phyloP scores from a whole-genome alignment of 352 stramenopile genomes.

The Phytophthora meadii region DNA sequence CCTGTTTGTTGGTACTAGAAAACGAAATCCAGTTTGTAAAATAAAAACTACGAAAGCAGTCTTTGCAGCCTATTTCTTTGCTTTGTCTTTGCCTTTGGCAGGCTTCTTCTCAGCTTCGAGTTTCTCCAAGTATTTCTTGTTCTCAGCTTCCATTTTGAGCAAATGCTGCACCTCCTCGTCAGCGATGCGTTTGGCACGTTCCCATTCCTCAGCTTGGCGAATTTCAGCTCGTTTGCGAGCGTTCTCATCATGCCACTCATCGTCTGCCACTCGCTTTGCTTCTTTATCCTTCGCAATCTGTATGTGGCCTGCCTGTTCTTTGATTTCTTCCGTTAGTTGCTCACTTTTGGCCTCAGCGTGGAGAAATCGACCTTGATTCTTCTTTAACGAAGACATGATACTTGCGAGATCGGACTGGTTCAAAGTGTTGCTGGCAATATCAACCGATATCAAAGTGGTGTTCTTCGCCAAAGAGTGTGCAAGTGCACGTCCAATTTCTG shows the following conservation, averaged over 20 bases:
- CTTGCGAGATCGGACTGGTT: conserved; percentile 53
- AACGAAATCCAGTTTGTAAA: too few species aligned
- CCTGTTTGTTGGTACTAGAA: too few species aligned
- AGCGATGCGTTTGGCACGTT: conserved; percentile 42
- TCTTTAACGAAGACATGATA: conserved; percentile 46
- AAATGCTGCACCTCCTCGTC: conserved; percentile 57
- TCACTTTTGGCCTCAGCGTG: conserved; percentile 38
- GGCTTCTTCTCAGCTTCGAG: conserved; percentile 53
- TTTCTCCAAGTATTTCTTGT: conserved; percentile 60
- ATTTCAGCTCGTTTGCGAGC: conserved; percentile 53
- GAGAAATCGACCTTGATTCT: conserved; percentile 50
- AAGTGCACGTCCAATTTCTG: conserved; percentile 55
- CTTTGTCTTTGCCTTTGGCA: conserved; percentile 60
- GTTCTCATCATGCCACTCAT: conserved; percentile 63
- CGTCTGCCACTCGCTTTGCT: conserved; percentile 50
- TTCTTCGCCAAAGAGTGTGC: conserved; percentile 59
- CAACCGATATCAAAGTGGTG: conserved; percentile 52
- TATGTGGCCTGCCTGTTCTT: conserved; percentile 36
- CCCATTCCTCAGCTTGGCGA: conserved; percentile 59
- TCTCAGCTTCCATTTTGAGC: conserved; percentile 58
- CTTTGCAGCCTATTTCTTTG: conserved; percentile 33
- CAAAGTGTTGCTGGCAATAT: conserved; percentile 58
- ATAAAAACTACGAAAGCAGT: too few species aligned
- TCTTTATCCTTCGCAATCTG: conserved; percentile 40
- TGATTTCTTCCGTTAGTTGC: conserved; percentile 32